These are phyloP conservation scores for Trichopus zeylanicus DNA, from an alignment of 116 monocot species.

Conservation along the genomic window DNA sequence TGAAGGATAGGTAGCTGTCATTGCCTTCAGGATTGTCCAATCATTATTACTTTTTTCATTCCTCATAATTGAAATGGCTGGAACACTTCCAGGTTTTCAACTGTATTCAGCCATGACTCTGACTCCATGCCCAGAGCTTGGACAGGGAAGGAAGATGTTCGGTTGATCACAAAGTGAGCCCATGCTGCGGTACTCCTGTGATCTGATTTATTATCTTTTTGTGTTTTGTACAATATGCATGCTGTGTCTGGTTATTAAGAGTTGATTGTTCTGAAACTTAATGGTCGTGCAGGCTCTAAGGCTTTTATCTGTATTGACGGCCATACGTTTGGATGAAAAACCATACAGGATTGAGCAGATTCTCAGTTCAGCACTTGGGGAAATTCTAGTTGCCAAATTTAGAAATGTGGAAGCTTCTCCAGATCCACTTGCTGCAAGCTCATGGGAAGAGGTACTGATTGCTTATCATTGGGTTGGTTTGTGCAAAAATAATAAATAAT, in stretches of 20 bases:
- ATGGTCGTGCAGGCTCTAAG: conserved; percentile 52
- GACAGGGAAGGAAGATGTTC: conserved; percentile 71
- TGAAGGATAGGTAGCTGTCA: conserved; percentile 68
- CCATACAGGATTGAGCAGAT: conserved; percentile 45
- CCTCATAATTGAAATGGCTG: background rate
- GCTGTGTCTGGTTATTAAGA: background rate
- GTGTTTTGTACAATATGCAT: background rate
- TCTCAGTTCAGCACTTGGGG: conserved; percentile 43
- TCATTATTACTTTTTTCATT: background rate
- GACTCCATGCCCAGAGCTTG: conserved; percentile 78
- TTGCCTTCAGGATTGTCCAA: background rate
- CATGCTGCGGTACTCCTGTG: conserved; percentile 27
- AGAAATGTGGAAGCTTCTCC: conserved; percentile 12
- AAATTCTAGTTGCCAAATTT: conserved; percentile 20
- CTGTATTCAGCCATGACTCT: conserved; percentile 57
- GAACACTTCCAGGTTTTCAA: conserved; percentile 46
- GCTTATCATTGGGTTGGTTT: background rate
- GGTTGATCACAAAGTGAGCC: conserved; percentile 53
- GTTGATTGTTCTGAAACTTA: background rate
- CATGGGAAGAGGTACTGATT: conserved; percentile 63
- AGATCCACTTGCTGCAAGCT: conserved; percentile 70
- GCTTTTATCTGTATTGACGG: conserved; percentile 52
- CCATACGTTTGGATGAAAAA: conserved; percentile 60
- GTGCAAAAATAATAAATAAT: background rate
- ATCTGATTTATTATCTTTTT: background rate